Evolutionary conservation across 2,329 filamentous ascomycete species (phyloP).

Genomic region (Macrophomina tecta): DNA sequence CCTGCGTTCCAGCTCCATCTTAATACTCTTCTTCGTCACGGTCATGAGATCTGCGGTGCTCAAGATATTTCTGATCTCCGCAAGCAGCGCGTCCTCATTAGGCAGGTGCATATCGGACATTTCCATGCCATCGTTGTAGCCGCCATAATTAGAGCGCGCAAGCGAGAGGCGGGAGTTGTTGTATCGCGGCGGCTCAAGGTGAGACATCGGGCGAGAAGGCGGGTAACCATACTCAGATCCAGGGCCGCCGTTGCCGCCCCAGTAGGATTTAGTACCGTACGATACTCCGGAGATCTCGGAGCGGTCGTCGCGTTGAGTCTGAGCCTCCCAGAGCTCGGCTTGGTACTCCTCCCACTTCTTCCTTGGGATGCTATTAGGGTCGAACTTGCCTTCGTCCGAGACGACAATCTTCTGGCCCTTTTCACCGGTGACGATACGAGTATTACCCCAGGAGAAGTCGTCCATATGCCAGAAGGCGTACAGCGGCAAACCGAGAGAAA

Average conservation of each 20-base stretch:
- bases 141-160: slow-evolving; percentile 62
- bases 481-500: slow-evolving; percentile 85
- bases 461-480: slow-evolving; percentile 99
- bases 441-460: slow-evolving; percentile 99
- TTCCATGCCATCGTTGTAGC: slow-evolving; percentile 59
- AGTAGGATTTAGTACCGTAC: slow-evolving; percentile 79
- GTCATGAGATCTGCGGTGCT: slow-evolving; percentile 93
- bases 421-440: slow-evolving; percentile 94
- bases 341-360: slow-evolving; percentile 99
- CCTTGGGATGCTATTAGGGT: slow-evolving; percentile 87
- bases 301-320: slow-evolving; percentile 80
- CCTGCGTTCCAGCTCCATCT: slow-evolving; percentile 83
- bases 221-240: slow-evolving; percentile 68
- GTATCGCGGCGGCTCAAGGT: slow-evolving; percentile 63
- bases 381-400: slow-evolving; percentile 97
- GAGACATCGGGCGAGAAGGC: slow-evolving; percentile 62
- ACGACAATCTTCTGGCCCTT: slow-evolving; percentile 90
- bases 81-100: slow-evolving; percentile 84
- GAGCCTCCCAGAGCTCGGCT: slow-evolving; percentile 94
- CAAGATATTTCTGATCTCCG: slow-evolving; percentile 94
- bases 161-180: slow-evolving; percentile 57
- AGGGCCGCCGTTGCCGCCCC: slow-evolving; percentile 33
- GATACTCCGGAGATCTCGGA: slow-evolving; percentile 94
- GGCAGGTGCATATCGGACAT: slow-evolving; percentile 73
- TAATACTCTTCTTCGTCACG: slow-evolving; percentile 98